phyloP scores from a whole-genome alignment of 441 rosid genomes.

The California macrophylla region DNA sequence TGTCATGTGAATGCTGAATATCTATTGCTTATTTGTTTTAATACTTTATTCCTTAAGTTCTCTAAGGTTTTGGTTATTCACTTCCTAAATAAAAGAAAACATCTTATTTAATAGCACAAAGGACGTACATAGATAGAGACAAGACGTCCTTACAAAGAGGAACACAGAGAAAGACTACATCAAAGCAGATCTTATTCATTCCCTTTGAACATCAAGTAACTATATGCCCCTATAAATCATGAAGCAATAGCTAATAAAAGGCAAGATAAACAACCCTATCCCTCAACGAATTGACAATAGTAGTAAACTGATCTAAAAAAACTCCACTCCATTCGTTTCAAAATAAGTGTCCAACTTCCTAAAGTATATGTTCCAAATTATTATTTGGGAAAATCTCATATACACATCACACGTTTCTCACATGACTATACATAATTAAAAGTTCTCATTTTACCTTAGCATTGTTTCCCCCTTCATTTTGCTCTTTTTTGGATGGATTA shows the following conservation, averaged over 20 bases:
- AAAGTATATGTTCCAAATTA: too few species aligned
- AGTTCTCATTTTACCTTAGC: too few species aligned
- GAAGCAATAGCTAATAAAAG: neutral
- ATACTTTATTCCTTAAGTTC: too few species aligned
- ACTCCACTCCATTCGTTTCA: neutral
- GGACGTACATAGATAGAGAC: neutral
- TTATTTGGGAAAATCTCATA: too few species aligned
- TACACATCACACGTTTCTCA: too few species aligned
- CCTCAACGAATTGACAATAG: neutral
- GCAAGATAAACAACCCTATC: neutral
- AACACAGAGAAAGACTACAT: neutral
- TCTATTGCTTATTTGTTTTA: too few species aligned
- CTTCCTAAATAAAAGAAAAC: too few species aligned
- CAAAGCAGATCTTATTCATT: neutral
- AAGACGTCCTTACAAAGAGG: neutral
- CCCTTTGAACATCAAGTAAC: neutral
- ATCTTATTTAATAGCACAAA: neutral
- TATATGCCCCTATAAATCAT: neutral
- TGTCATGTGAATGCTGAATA: neutral
- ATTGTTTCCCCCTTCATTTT: too few species aligned
- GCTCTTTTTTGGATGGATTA: too few species aligned
- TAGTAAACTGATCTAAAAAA: too few species aligned
- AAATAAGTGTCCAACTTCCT: neutral
- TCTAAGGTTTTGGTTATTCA: too few species aligned
- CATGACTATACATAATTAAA: too few species aligned